phyloP scores from a whole-genome alignment of 2,329 filamentous ascomycete genomes.

The Paecilomyces sp. region DNA sequence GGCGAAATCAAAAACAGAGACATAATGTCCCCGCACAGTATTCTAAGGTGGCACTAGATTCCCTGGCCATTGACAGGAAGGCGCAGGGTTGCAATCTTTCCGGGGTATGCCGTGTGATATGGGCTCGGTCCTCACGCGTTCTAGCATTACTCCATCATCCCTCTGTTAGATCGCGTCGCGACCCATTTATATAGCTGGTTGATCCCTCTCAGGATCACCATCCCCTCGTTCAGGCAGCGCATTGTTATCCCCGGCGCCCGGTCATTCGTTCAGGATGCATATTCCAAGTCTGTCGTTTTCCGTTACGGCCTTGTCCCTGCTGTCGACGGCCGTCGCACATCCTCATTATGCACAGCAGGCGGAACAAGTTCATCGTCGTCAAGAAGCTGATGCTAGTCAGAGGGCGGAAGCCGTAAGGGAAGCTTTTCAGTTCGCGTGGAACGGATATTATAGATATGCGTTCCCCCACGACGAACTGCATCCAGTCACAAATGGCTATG shows the following conservation, averaged over 20 bases:
- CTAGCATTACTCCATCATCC: background rate
- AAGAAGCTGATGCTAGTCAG: constrained; percentile 10
- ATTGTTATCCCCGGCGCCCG: background rate
- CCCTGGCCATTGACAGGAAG: background rate
- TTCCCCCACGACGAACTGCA: constrained; percentile 70
- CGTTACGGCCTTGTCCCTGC: constrained; percentile 16
- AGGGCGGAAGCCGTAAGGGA: constrained; percentile 57
- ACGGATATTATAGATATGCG: constrained; percentile 65
- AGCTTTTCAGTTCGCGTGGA: constrained; percentile 64
- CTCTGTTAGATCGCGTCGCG: background rate
- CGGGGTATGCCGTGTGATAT: background rate
- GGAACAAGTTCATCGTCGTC: constrained; percentile 4
- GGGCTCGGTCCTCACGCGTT: background rate
- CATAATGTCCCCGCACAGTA: background rate
- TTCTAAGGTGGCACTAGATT: background rate
- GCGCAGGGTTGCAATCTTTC: background rate
- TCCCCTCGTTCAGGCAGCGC: background rate
- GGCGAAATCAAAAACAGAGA: background rate
- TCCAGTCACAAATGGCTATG: constrained; percentile 58
- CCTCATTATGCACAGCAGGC: constrained; percentile 10
- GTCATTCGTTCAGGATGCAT: constrained; percentile 15
- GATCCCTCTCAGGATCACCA: background rate
- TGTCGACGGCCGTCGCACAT: constrained; percentile 14
- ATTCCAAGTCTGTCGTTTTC: constrained; percentile 15
- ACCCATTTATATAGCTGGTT: background rate